Evolutionary conservation across 768 basidiomycete genomes (phyloP).

Genomic region (Boletus vinaceobasis): DNA sequence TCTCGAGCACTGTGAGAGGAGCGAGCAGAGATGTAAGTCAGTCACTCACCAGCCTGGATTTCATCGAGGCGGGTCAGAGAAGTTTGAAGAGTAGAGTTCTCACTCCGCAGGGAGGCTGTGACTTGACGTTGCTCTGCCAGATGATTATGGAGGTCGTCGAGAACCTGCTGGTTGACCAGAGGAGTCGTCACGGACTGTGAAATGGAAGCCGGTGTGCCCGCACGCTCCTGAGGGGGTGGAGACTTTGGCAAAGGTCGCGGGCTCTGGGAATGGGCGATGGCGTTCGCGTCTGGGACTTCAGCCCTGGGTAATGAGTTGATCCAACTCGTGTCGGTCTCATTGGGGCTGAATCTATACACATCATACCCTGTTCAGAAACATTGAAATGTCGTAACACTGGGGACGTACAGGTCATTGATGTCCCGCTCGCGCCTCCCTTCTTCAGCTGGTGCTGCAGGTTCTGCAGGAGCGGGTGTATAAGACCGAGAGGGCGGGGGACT

Average conservation of each 20-base stretch:
- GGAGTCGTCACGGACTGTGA: neutral
- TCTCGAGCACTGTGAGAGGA: neutral
- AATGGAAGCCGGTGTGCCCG: conserved; percentile 1
- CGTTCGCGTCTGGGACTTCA: conserved; percentile 26
- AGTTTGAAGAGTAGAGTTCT: conserved; percentile 26
- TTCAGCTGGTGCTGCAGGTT: conserved; percentile 32
- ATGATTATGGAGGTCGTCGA: conserved; percentile 14
- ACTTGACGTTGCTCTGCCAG: conserved; percentile 18
- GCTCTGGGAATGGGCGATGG: conserved; percentile 33
- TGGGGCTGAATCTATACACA: conserved; percentile 43
- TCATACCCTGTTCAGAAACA: conserved; percentile 5
- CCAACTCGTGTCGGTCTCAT: conserved; percentile 51
- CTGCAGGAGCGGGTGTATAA: conserved; percentile 50
- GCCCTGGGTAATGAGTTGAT: conserved; percentile 54
- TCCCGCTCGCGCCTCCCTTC: conserved; percentile 45
- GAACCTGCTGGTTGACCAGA: neutral
- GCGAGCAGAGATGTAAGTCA: neutral
- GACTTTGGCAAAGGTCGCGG: conserved; percentile 15
- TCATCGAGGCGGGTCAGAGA: conserved; percentile 30
- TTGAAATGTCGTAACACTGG: neutral
- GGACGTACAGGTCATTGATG: conserved; percentile 63
- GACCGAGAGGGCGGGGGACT: conserved; percentile 48
- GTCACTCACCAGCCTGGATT: conserved; percentile 29
- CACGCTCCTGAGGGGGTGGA: conserved; percentile 12
- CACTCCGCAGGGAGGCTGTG: conserved; percentile 21